phyloP scores from a whole-genome alignment of 1,139 yeast species.

The Blastobotrys serpentis region DNA sequence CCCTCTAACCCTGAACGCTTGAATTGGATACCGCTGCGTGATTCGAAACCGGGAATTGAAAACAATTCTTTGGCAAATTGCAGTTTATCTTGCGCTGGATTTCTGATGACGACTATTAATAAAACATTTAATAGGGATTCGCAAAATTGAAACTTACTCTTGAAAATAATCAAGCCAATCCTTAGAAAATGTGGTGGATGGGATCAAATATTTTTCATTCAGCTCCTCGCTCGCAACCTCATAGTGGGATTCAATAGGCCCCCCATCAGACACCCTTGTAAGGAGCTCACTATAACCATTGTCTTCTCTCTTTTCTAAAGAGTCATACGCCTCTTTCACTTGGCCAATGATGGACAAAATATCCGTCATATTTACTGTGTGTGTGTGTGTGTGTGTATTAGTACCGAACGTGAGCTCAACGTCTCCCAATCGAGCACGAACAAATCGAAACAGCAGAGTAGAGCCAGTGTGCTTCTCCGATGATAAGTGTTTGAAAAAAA shows the following conservation, averaged over 20 bases:
- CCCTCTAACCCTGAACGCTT: slow-evolving; percentile 73
- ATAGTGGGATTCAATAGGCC: neutral
- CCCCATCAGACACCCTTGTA: neutral
- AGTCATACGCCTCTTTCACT: slow-evolving; percentile 11
- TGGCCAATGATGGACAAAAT: slow-evolving; percentile 2
- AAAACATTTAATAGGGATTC: slow-evolving; percentile 26
- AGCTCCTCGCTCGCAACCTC: slow-evolving; percentile 25
- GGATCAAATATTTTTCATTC: slow-evolving; percentile 35
- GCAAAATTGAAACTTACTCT: slow-evolving; percentile 28
- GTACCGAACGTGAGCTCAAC: too few species aligned
- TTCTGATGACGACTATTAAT: slow-evolving; percentile 22
- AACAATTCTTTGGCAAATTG: slow-evolving; percentile 38
- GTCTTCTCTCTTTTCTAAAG: slow-evolving; percentile 10
- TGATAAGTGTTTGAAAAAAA: neutral
- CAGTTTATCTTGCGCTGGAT: slow-evolving; percentile 40
- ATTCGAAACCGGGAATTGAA: slow-evolving; percentile 40
- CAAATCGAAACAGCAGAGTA: too few species aligned
- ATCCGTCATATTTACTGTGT: neutral
- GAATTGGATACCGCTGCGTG: slow-evolving; percentile 43
- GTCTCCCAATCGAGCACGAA: neutral
- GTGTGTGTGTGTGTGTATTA: too few species aligned
- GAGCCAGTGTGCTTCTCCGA: too few species aligned
- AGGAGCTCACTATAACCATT: neutral
- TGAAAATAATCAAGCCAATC: slow-evolving; percentile 40
- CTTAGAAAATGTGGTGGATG: slow-evolving; percentile 32